These are phyloP conservation scores for Cicer chorassanicum DNA, from an alignment of 306 rosid species.

Conservation along the genomic window DNA sequence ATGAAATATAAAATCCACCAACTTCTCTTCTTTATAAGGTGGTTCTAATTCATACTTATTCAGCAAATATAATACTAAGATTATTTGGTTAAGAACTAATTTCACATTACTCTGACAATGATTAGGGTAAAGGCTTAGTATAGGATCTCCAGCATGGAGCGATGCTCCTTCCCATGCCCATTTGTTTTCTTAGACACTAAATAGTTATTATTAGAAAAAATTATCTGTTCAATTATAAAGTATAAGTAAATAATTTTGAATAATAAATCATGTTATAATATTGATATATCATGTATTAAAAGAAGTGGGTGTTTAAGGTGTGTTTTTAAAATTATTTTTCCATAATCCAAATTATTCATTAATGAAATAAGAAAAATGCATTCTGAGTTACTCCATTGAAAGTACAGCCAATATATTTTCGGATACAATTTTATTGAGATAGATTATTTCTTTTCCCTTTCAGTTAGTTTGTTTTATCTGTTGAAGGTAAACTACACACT, in stretches of 20 bases:
- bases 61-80: not conserved
- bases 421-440: not conserved
- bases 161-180: conserved; percentile 1
- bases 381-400: not conserved
- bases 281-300: not conserved
- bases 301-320: not conserved
- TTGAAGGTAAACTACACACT: too few relatives aligned
- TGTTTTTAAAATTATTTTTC: not conserved
- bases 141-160: not conserved
- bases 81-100: conserved; percentile 3
- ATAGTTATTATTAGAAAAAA: not conserved
- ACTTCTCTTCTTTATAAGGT: not conserved
- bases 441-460: too few relatives aligned
- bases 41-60: conserved; percentile 3
- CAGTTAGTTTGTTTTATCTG: too few relatives aligned
- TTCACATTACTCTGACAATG: not conserved
- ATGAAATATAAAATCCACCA: not conserved
- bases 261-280: not conserved
- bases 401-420: not conserved
- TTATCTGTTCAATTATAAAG: not conserved
- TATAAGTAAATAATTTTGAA: not conserved
- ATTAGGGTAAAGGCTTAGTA: conserved; percentile 10
- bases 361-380: not conserved
- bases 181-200: not conserved
- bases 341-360: not conserved